Base-by-base conservation (phyloP, 176 grass and related monocot species). In the Thinopyrum elongatum region DNA sequence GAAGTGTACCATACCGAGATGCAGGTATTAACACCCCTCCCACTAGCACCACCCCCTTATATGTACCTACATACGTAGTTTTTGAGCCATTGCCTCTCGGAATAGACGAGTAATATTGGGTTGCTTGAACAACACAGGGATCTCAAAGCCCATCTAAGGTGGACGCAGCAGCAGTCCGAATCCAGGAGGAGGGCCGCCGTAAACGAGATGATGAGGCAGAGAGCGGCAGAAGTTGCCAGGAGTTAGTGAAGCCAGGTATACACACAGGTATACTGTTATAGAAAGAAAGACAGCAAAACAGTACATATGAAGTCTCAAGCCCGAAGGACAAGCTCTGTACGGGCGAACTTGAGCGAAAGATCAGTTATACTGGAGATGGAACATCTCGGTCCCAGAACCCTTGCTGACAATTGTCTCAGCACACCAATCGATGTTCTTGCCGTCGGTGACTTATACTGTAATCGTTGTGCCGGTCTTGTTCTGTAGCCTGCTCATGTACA, bases 151-250 rank as follows among this genome's bases (percentile, higher is more conserved):
- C 76, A 74, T 72, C 1, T 72, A 16, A 87, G 83, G 83, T 87
- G 65, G 25, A 26, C 85, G 81, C 90, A 94, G 49, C 86, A 84
- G 35, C 93, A 90, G 77, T 88, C 95, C 25, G 95, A 98, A 61
- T 93, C 87, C 7, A 91, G 93, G 75, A 88, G 93, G 65, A 86
- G 91, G 34, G 91, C 93, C 86, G 93, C 93, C 8, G 91, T 98
- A 28, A 95, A 95, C 77, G 93, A 98, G 79, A 95, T 93, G 91
- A 92, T 95, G 93, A 98, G 83, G 65, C 89, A 93, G 77, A 86
- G 90, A 80, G 83, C 90, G 27, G 94, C 88, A 12, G 87, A 93
- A 86, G 84, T 84, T 51, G 82, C 85, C 59, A 81, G 63, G 39
- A 89, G 70, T 42, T 42, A 34, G 19, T 73, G 44, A 67, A 79